phyloP scores from a whole-genome alignment of 352 stramenopile genomes.

The Phytopythium aichiense region DNA sequence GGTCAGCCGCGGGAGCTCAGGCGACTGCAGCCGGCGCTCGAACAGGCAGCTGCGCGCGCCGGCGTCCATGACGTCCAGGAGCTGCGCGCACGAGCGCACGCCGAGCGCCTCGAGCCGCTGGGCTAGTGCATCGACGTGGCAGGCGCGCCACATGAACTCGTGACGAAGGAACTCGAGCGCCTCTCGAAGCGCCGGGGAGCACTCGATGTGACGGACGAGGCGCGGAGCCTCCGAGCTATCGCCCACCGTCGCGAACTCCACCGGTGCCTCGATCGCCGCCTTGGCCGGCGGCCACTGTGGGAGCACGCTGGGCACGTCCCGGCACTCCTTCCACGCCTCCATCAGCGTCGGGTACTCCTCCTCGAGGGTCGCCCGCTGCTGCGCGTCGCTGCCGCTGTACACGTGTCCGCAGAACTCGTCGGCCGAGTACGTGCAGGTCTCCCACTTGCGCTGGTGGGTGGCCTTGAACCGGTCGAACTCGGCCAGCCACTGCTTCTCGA shows the following conservation, averaged over 20 bases:
- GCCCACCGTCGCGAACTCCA: constrained; percentile 13
- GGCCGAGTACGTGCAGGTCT: constrained; percentile 61
- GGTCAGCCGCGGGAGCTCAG: constrained; percentile 43
- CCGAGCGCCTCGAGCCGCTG: constrained; percentile 25
- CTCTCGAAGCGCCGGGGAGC: constrained; percentile 19
- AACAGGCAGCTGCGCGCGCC: constrained; percentile 24
- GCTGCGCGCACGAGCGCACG: constrained; percentile 38
- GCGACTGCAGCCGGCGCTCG: constrained; percentile 43
- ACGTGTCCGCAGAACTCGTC: constrained; percentile 67
- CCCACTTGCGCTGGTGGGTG: constrained; percentile 48
- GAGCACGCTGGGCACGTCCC: constrained; percentile 15
- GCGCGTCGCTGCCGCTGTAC: constrained; percentile 41
- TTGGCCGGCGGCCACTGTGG: constrained; percentile 36
- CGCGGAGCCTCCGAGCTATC: neutral
- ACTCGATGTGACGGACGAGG: constrained; percentile 19
- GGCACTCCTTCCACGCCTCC: constrained; percentile 40
- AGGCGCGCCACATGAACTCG: constrained; percentile 42
- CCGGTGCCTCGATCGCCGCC: constrained; percentile 8
- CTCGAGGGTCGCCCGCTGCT: constrained; percentile 41
- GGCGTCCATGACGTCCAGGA: constrained; percentile 24
- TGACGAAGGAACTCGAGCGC: constrained; percentile 26
- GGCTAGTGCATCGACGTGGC: constrained; percentile 29
- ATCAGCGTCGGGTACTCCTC: constrained; percentile 58
- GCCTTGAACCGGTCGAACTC: constrained; percentile 49
- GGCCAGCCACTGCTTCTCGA: constrained; percentile 50